Percentiles rank a stretch among this genome's conserved stretches.
Conservation (phyloP, 768 basidiomycete genomes). For the Podaxis rugospora region DNA sequence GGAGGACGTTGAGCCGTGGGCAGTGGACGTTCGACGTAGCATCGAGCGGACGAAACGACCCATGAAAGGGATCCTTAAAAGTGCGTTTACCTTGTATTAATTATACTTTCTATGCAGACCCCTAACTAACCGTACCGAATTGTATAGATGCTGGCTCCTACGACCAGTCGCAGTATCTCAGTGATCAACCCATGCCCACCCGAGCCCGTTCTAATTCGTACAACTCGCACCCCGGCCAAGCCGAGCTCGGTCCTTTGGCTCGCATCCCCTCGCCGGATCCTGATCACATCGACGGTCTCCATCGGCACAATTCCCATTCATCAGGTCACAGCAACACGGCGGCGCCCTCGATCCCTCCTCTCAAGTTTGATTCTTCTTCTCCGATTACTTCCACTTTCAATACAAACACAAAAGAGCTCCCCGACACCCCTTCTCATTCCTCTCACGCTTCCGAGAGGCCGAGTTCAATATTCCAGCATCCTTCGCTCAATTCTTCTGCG, state of each 20-base stretch:
- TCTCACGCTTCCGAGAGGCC: conserved; percentile 41
- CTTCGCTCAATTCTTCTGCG: conserved; percentile 84
- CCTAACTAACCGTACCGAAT: not conserved
- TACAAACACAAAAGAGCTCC: conserved; percentile 12
- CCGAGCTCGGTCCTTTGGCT: conserved; percentile 71
- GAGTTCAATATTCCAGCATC: conserved; percentile 68
- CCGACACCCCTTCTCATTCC: conserved; percentile 30
- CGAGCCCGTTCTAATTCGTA: conserved; percentile 85
- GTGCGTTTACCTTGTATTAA: conserved; percentile 39
- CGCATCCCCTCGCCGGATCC: conserved; percentile 82
- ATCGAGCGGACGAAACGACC: conserved; percentile 63
- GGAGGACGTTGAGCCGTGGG: conserved; percentile 62
- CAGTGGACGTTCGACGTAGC: conserved; percentile 66
- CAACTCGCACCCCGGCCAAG: conserved; percentile 46
- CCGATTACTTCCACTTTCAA: conserved; percentile 21
- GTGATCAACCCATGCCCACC: conserved; percentile 39
- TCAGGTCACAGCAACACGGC: conserved; percentile 31
- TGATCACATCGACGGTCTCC: conserved; percentile 84
- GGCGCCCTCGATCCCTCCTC: conserved; percentile 53
- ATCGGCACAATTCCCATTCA: conserved; percentile 60
- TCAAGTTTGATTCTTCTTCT: conserved; percentile 48
- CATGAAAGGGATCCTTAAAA: conserved; percentile 84
- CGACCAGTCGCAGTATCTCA: conserved; percentile 54
- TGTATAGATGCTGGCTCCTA: conserved; percentile 62
- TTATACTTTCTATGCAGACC: not conserved